Percentiles rank a stretch among this genome's conserved stretches.
phyloP scores from a whole-genome alignment of 1,284 basidiomycete genomes.

The Ceratobasidium sp. region DNA sequence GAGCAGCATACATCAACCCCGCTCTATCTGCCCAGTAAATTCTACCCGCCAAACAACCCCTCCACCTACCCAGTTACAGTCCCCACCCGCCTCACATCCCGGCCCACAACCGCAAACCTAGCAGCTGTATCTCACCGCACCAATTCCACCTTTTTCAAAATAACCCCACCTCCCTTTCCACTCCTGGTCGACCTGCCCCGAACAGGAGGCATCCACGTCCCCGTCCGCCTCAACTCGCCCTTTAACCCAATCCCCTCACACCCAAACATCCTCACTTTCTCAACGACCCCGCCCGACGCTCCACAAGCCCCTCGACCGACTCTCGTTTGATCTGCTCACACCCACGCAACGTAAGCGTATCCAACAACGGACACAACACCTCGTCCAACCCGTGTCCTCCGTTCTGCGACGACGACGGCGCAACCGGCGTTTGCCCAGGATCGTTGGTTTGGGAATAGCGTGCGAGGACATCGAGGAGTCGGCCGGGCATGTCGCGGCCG shows the following conservation, averaged over 20 bases:
- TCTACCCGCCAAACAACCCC: too few species aligned
- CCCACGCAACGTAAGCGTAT: slow-evolving; percentile 33
- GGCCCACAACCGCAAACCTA: slow-evolving; percentile 33
- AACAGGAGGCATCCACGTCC: slow-evolving; percentile 10
- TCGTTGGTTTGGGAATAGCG: neutral
- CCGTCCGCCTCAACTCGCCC: slow-evolving; percentile 19
- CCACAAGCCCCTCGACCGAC: slow-evolving; percentile 9
- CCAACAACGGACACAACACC: slow-evolving; percentile 12
- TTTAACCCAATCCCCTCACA: slow-evolving; percentile 38
- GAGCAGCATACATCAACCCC: too few species aligned
- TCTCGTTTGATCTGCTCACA: slow-evolving; percentile 18
- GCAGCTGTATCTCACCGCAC: slow-evolving; percentile 12
- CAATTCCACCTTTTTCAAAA: neutral
- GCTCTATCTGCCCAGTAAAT: too few species aligned
- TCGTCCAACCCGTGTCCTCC: neutral
- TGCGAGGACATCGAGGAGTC: slow-evolving; percentile 10
- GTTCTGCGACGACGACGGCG: neutral
- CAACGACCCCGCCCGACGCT: slow-evolving; percentile 27
- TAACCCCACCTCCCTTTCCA: neutral
- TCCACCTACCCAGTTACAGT: slow-evolving; percentile 4
- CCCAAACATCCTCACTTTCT: slow-evolving; percentile 30
- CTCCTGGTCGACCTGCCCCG: neutral
- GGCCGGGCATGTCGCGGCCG: slow-evolving; percentile 27
- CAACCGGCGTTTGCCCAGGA: slow-evolving; percentile 22
- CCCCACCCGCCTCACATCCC: neutral